phyloP scores from a whole-genome alignment of 352 stramenopile species.

The Phytopythium chamaehyphon region DNA sequence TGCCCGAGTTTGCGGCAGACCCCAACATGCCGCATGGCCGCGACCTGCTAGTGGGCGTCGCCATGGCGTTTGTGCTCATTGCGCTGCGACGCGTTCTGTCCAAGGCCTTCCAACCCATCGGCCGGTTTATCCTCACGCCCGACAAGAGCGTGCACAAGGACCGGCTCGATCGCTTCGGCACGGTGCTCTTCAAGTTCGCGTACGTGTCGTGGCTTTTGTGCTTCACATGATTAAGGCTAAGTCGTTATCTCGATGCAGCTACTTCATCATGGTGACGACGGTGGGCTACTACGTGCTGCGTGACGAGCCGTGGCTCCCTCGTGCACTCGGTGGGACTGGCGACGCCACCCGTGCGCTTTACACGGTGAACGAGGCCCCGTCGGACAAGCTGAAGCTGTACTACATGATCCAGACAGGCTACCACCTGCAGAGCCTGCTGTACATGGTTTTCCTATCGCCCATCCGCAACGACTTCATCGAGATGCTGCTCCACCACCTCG shows the following conservation, averaged over 20 bases:
- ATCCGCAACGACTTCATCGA: constrained; percentile 64
- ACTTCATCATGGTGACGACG: constrained; percentile 24
- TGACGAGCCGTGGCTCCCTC: constrained; percentile 45
- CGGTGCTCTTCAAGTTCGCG: constrained; percentile 34
- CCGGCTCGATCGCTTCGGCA: constrained; percentile 28
- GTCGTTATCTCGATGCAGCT: constrained; percentile 11
- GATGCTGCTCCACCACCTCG: constrained; percentile 54
- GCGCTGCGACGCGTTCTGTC: constrained; percentile 19
- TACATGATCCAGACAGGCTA: constrained; percentile 55
- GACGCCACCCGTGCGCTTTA: constrained; percentile 25
- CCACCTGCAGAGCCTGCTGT: constrained; percentile 50
- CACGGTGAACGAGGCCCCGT: constrained; percentile 26
- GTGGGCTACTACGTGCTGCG: constrained; percentile 38
- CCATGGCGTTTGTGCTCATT: constrained; percentile 24
- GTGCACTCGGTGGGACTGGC: constrained; percentile 31
- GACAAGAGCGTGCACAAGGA: constrained; percentile 18
- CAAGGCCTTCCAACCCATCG: constrained; percentile 17
- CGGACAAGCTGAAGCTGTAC: constrained; percentile 36
- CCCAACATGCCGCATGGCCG: constrained; percentile 27
- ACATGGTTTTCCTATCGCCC: constrained; percentile 49
- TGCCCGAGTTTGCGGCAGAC: constrained; percentile 20
- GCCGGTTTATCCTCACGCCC: constrained; percentile 16
- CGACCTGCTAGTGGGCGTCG: constrained; percentile 24
- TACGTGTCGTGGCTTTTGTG: constrained; percentile 7
- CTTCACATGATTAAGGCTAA: constrained; percentile 2